phyloP scores from a whole-genome alignment of 2,329 filamentous ascomycete species.

The Fusarium nelsonii region DNA sequence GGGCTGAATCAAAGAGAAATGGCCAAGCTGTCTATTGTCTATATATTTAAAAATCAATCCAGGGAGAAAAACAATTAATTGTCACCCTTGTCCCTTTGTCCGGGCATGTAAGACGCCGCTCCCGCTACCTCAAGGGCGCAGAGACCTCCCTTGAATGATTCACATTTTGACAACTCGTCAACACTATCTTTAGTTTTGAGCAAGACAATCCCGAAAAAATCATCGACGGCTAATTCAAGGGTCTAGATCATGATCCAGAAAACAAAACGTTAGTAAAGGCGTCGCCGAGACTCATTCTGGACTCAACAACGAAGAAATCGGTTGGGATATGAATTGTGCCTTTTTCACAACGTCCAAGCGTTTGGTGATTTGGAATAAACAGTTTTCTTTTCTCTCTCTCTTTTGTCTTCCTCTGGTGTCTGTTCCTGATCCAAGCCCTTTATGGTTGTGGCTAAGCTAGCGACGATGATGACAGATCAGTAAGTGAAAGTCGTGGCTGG shows the following conservation, averaged over 20 bases:
- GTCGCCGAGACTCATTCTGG: conserved; percentile 22
- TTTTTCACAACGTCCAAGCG: conserved; percentile 17
- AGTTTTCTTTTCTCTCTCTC: background rate
- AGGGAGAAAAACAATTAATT: conserved; percentile 9
- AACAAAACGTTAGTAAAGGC: conserved; percentile 20
- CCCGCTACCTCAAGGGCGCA: conserved; percentile 12
- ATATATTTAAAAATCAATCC: background rate
- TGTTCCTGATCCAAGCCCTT: conserved; percentile 6
- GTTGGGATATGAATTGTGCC: background rate
- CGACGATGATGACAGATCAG: background rate
- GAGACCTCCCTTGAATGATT: conserved; percentile 15
- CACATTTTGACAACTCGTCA: background rate
- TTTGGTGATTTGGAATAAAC: conserved; percentile 31
- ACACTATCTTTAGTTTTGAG: background rate
- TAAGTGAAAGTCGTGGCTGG: background rate
- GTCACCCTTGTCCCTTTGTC: background rate
- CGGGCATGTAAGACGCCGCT: conserved; percentile 14
- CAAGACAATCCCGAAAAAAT: background rate
- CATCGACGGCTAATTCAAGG: background rate
- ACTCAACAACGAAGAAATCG: conserved; percentile 16
- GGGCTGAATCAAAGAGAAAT: background rate
- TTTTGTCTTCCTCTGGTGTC: background rate
- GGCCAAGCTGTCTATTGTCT: conserved; percentile 2
- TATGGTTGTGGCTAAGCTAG: background rate
- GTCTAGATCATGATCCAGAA: conserved; percentile 23